Conservation (phyloP, 768 basidiomycete genomes). For the Xerocomus potaroensis region DNA sequence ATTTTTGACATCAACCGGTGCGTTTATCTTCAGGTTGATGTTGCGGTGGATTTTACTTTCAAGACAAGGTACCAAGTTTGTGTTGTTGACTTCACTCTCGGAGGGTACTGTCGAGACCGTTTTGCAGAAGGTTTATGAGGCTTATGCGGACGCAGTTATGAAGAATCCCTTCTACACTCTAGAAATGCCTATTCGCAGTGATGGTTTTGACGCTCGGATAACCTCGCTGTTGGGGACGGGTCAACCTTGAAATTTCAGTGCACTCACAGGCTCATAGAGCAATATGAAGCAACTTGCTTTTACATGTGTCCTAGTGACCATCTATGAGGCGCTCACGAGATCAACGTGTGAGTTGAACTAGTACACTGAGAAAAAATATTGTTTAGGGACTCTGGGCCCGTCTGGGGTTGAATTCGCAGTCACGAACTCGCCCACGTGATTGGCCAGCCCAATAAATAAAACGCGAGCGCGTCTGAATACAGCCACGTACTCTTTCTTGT, state of each 20-base stretch:
- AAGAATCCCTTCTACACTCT: constrained; percentile 99
- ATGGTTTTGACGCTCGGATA: constrained; percentile 78
- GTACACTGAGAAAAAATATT: background rate
- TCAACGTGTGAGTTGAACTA: background rate
- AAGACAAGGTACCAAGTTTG: constrained; percentile 85
- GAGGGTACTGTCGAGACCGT: constrained; percentile 67
- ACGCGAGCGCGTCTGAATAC: constrained; percentile 12
- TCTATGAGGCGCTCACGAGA: background rate
- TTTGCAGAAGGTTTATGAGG: constrained; percentile 86
- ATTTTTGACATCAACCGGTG: constrained; percentile 86
- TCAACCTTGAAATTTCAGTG: constrained; percentile 15
- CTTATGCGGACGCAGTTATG: constrained; percentile 93
- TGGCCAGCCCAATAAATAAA: constrained; percentile 9
- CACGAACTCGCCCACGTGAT: constrained; percentile 20
- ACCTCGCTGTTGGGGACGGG: constrained; percentile 51
- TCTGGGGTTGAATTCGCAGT: too few relatives aligned
- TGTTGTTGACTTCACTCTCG: constrained; percentile 78
- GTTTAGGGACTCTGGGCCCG: too few relatives aligned
- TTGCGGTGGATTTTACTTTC: background rate
- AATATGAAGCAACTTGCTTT: background rate
- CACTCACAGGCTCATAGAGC: background rate
- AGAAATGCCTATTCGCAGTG: constrained; percentile 97
- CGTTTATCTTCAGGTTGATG: background rate
- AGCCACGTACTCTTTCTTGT: background rate
- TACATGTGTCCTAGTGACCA: background rate